Evolutionary conservation across 179 eudicot species (phyloP), one percentile per base, ranked within the genome.

Genomic region (Vitellaria paradoxa): DNA sequence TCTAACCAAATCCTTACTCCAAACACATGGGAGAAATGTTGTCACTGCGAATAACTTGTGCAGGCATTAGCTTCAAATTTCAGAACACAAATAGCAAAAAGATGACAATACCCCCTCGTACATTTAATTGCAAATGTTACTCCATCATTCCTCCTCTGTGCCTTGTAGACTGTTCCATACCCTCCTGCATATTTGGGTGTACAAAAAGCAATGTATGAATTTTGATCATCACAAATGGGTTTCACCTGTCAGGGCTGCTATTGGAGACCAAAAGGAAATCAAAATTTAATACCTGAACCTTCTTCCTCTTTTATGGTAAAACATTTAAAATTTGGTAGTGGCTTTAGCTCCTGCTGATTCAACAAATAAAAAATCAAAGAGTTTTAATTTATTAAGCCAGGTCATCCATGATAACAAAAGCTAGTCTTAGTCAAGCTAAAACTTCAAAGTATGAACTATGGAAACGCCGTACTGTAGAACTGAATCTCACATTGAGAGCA

Each of bases 101-200:
- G 26, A 72, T 6, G 5, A 52, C 73, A 30, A 60, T 42, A 78
- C 73, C 30, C 76, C 21, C 1, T 52, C 93, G 64, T 91, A 96
- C 99, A 94, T 86, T 96, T 96, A 72, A 96, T 86, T 21, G 99
- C 99, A 85, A 96, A 88, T 84, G 78, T 88, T 55, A 72, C 76
- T 65, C 97, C 98, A 78, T 96, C 98, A 62, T 73, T 79, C 84
- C 88, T 94, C 75, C 99, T 90, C 78, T 84, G 83, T 42, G 93
- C 97, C 88, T 92, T 85, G 86, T 96, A 96, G 70, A 96, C 99
- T 68, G 95, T 94, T 63, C 99, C 99, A 84, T 96, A 96, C 70
- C 99, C 99, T 84, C 99, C 99, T 96, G 95, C 76, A 79, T 60
- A 63, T 68, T 57, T n/a, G 9, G 2, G 42, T 66, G 18, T 5